Base-by-base conservation (phyloP, 148 eudicot species). In the Talinum fruticosum region DNA sequence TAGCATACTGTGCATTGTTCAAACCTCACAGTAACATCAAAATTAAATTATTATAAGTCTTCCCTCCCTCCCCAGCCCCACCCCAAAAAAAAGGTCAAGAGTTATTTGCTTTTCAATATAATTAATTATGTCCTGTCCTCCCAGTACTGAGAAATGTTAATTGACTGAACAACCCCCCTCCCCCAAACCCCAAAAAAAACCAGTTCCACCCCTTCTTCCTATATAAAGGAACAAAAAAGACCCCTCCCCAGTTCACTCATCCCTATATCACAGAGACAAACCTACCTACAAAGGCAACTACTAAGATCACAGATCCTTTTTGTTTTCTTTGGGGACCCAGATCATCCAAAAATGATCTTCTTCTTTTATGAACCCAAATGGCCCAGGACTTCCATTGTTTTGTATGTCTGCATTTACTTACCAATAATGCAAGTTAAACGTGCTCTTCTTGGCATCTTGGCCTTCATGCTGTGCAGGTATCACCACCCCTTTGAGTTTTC, bases 401-500 rank as follows among this genome's bases (percentile, higher is more conserved):
- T 61, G 1, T 61, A 26, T 10, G 30, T 28, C 32, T 61, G 29
- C 32, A 13, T 61, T 61, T 24, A 24, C 32, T 61, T 61, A 61
- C 66, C 66, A 15, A 28, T 61, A 32, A 61, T 10, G 2, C 29
- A 26, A 10, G 14, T 61, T 6, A 61, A 28, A 61, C 33, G 66
- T 1, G 16, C 66, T 2, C 30, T 61, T 61, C 32, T 61, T 24
- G 26, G 32, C 66, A 61, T 61, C 66, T 5, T 61, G 10, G 66
- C 32, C 24, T 23, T 61, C 32, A 61, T 61, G 8, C 29, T 61
- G 8, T 61, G 66, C 66, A 61, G 66, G 10, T 61, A 61, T 61
- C 78, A 65, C 70, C 79, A 74, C 45, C 69, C 81, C 62, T 72
- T 83, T 24, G 82, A 80, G 53, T 57, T 81, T 66, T 73, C 83